Conservation (phyloP, 805 yeast genomes). For the Ascoidea rubescens region DNA sequence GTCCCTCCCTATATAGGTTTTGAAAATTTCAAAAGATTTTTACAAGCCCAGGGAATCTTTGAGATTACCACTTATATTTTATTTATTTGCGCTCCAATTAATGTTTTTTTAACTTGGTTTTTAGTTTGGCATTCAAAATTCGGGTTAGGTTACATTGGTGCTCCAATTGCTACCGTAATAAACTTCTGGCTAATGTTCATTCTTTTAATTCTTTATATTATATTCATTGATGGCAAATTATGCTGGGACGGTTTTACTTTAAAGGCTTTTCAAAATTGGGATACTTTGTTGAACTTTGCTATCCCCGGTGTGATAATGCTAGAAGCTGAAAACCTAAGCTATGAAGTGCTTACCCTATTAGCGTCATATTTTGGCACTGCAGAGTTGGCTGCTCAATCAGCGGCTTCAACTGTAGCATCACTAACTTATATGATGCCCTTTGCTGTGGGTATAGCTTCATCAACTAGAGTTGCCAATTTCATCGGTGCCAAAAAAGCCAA, state of each 20-base stretch:
- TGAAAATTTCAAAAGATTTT: conserved; percentile 68
- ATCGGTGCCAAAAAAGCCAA: conserved; percentile 43
- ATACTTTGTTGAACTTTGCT: conserved; percentile 43
- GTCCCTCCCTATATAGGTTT: conserved; percentile 69
- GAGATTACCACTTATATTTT: conserved; percentile 71
- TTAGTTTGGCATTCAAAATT: conserved; percentile 40
- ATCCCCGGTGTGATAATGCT: conserved; percentile 67
- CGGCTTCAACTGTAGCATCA: conserved; percentile 51
- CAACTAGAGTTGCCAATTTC: conserved; percentile 62
- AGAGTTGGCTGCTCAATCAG: conserved; percentile 62
- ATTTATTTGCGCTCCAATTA: conserved; percentile 40
- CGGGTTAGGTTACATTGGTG: conserved; percentile 56
- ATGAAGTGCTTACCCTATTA: conserved; percentile 56
- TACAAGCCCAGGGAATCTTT: conserved; percentile 80
- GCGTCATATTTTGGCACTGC: conserved; percentile 59
- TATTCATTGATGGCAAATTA: conserved; percentile 29
- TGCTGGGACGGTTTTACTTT: conserved; percentile 32
- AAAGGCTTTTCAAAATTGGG: conserved; percentile 42
- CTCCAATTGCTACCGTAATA: conserved; percentile 45
- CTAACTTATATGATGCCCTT: conserved; percentile 62
- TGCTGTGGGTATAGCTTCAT: conserved; percentile 55
- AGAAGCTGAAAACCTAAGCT: conserved; percentile 67
- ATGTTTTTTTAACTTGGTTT: conserved; percentile 35
- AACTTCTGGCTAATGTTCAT: conserved; percentile 42
- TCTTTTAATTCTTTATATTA: conserved; percentile 31